Base-by-base conservation (phyloP, 108 stramenopile genomes). In the Nannochloropsis salina region DNA sequence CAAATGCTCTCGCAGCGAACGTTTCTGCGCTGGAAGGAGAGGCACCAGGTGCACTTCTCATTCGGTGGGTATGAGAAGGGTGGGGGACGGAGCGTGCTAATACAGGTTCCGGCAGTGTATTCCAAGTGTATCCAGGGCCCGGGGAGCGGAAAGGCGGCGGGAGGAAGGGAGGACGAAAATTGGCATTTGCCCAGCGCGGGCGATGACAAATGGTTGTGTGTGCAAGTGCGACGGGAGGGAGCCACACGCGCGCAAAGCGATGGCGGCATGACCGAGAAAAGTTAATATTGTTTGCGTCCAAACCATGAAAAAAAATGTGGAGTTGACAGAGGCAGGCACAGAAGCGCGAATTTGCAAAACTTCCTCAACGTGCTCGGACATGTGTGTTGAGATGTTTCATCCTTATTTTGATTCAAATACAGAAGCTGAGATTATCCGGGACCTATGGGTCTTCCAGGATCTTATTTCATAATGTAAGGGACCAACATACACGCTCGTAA, bases 11-110 rank as follows among this genome's bases (percentile, higher is more conserved):
- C 93, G 11, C 94, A 93, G 43, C 90, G 94, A 12, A 92, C 86
- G 9, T 98, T 98, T 92, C 85, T 96, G 82, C 86, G 94, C 42
- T 99, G 99, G 99, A 96, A 96, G 92, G 99, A 98, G 89, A 92
- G 97, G 9, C 94, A 97, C 88, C 96, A 96, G 82, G 86, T 95
- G 42, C 92, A 94, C 84, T 95, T 97, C 89, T 82, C 83, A 47
- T 93, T 96, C 87, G 95, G 92, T 42, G 6, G 61, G 20, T n/a
- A 74, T 8, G 51, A 84, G 41, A 84, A 12, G 45, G 45, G 44
- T 11, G 22, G 40, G 12, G 51, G 22, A 4, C 44, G 83, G 9
- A 84, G 83, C 44, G 45, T 44, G 41, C 18, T 45, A 11, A 84
- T 74, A 4, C 3, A 74, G 6, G 61, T 8, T 15, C 61, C 61